phyloP scores from a whole-genome alignment of 495 filamentous ascomycete species.

The Aspergillus cristatus region DNA sequence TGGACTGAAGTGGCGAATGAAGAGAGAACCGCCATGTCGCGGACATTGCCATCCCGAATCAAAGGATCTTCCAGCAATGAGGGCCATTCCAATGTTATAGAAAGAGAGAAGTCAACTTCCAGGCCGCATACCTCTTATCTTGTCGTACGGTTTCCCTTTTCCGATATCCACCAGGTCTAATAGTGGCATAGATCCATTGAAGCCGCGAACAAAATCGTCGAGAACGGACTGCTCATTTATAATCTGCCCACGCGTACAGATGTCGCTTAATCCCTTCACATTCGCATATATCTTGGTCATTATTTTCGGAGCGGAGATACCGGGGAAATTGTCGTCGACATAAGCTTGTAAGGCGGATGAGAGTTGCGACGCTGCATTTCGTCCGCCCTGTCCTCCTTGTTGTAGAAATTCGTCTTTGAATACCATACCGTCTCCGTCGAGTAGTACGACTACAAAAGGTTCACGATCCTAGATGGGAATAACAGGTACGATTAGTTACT shows the following conservation, averaged over 20 bases:
- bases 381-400: slow-evolving; percentile 61
- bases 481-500: slow-evolving; percentile 15
- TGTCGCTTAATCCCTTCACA: slow-evolving; percentile 51
- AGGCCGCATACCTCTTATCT: slow-evolving; percentile 56
- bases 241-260: slow-evolving; percentile 48
- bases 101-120: slow-evolving; percentile 1
- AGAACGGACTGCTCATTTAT: slow-evolving; percentile 42
- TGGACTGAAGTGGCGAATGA: slow-evolving; percentile 3
- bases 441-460: slow-evolving; percentile 63
- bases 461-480: slow-evolving; percentile 51
- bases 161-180: slow-evolving; percentile 73
- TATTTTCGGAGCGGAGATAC: slow-evolving; percentile 49
- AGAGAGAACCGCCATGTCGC: not conserved
- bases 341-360: slow-evolving; percentile 42
- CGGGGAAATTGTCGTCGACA: slow-evolving; percentile 34
- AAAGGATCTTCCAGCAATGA: slow-evolving; percentile 4
- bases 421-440: slow-evolving; percentile 72
- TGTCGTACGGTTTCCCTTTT: slow-evolving; percentile 62
- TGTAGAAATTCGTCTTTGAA: slow-evolving; percentile 59
- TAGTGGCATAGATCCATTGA: slow-evolving; percentile 59
- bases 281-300: slow-evolving; percentile 63
- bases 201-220: slow-evolving; percentile 64
- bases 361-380: slow-evolving; percentile 56
- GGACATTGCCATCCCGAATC: slow-evolving; percentile 5
- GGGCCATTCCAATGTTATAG: not conserved